phyloP scores from a whole-genome alignment of 2,329 filamentous ascomycete genomes.

The Monilinia laxa region DNA sequence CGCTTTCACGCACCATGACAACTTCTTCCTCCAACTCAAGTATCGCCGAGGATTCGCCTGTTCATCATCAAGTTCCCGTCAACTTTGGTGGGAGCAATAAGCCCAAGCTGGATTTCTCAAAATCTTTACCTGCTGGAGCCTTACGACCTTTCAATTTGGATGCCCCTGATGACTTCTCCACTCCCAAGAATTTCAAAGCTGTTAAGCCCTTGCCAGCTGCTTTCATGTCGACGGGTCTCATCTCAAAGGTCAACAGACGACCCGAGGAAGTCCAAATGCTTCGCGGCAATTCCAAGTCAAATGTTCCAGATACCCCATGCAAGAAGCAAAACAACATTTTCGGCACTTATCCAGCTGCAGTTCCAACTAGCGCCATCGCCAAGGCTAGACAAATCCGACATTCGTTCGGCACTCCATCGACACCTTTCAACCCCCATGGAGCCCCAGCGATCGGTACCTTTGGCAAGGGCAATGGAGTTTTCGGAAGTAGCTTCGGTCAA shows the following conservation, averaged over 20 bases:
- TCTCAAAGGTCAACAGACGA: slow-evolving; percentile 90
- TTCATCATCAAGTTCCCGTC: slow-evolving; percentile 52
- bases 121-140: slow-evolving; percentile 70
- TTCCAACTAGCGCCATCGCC: slow-evolving; percentile 57
- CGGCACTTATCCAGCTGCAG: slow-evolving; percentile 60
- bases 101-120: slow-evolving; percentile 62
- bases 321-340: slow-evolving; percentile 79
- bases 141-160: slow-evolving; percentile 48
- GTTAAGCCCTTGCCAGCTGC: slow-evolving; percentile 76
- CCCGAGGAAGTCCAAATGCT: slow-evolving; percentile 62
- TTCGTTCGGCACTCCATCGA: slow-evolving; percentile 76
- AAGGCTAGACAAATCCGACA: slow-evolving; percentile 65
- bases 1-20: slow-evolving; percentile 81
- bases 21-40: slow-evolving; percentile 84
- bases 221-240: slow-evolving; percentile 90
- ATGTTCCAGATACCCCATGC: slow-evolving; percentile 92
- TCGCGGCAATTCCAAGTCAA: slow-evolving; percentile 56
- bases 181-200: slow-evolving; percentile 73
- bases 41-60: slow-evolving; percentile 70
- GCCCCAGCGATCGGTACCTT: slow-evolving; percentile 47
- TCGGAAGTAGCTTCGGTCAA: slow-evolving; percentile 55
- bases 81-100: slow-evolving; percentile 55
- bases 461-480: slow-evolving; percentile 58
- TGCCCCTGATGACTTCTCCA: slow-evolving; percentile 59
- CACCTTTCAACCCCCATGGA: slow-evolving; percentile 69